Evolutionary conservation across 352 stramenopile genomes (phyloP), one percentile per base, ranked within the genome.

Genomic region (Globisporangium echinulatum): DNA sequence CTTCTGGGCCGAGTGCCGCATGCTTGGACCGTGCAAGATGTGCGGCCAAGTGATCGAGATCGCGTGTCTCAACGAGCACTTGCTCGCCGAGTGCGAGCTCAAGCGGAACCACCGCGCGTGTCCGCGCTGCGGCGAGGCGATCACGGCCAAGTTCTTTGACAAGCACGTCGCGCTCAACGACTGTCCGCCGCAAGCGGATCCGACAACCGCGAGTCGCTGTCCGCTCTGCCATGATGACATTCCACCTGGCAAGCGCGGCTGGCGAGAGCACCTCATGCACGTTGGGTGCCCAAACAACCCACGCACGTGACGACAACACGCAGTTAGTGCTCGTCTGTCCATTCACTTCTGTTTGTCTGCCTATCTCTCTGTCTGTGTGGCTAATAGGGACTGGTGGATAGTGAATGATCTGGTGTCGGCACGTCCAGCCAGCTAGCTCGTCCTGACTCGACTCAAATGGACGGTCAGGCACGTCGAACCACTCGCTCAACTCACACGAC

Each of bases 11-110:
- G 77, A 90, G 10, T 98, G 92, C 62, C 76, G 79, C 25, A 93
- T 98, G 86, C 74, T 98, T 9, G 96, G 89, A 38, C 87, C 84
- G 46, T 98, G 92, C 74, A 88, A 90, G 49, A 93, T 96, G 77
- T 98, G 92, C 60, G 87, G 87, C 11, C 91, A 97, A 69, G 86
- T 97, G 55, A 96, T 98, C 57, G 92, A 98, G 65, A 95, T 98
- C 11, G 71, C 82, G 2, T 78, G 76, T 8, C 64, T 98, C 17
- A 94, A 95, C 52, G 90, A 98, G 44, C 92, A 98, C 61, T 63
- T 98, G 37, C 71, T 97, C 44, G 71, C 69, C 36, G 90, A 97
- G 61, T 98, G 92, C 57, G 87, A 96, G 61, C 74, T 85, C 47
- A 85, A 87, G 50, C 75, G 82, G 49, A 93, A 94, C 67, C 85